These are phyloP conservation scores for Penicillium sp. DNA, from an alignment of 2,329 filamentous ascomycete genomes.

Conservation along the genomic window DNA sequence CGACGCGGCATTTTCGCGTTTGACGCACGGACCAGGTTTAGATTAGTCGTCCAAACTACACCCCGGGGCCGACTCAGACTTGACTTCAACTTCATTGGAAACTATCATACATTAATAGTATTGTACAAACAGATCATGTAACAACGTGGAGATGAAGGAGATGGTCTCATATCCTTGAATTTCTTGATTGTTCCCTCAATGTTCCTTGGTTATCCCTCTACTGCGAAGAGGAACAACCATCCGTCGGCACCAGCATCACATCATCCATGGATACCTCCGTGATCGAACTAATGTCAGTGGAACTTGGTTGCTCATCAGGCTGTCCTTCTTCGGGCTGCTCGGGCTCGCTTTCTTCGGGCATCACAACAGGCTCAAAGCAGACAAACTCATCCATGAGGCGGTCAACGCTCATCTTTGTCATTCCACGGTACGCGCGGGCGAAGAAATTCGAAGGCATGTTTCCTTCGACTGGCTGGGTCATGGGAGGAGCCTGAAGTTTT, in stretches of 20 bases:
- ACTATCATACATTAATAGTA: neutral
- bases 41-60: neutral
- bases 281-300: neutral
- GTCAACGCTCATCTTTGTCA: neutral
- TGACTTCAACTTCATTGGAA: neutral
- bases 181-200: neutral
- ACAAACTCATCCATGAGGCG: neutral
- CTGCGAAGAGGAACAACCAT: neutral
- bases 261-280: constrained; percentile 1
- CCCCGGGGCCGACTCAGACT: neutral
- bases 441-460: neutral
- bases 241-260: neutral
- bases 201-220: neutral
- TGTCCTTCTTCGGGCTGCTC: neutral
- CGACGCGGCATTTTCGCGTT: constrained; percentile 9
- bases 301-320: neutral
- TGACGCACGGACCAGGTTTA: constrained; percentile 3
- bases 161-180: neutral
- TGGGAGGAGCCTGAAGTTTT: neutral
- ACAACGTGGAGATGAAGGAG: neutral
- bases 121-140: neutral
- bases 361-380: neutral
- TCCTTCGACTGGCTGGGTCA: neutral
- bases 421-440: neutral
- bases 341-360: neutral